Base-by-base conservation (phyloP, 257 asterid species). In the Lycium ferocissimum region DNA sequence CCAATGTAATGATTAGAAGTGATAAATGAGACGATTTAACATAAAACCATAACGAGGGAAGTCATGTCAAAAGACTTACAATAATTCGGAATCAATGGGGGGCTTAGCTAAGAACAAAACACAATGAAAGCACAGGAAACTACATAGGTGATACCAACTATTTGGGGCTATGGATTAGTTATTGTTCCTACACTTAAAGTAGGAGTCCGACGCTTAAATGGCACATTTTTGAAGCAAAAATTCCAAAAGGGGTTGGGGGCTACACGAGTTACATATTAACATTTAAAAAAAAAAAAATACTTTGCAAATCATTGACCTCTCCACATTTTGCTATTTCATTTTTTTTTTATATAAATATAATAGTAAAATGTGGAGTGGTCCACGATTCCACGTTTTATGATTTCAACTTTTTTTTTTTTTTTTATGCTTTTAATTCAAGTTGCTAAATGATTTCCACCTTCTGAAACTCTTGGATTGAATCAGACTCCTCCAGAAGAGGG, bases 391-490 rank as follows among this genome's bases (percentile, higher is more conserved):
- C 33, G 33, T 26, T 26, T 26, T 26, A 26, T 26, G 33, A 26
- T 26, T 26, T 26, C 33, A 26, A 26, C 33, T 26, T 26, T 26
- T 26, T 26, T 26, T 26, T 26, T 26, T 26, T 26, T 26, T 26
- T 26, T 26, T 26, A 26, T 26, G 33, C 33, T 26, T 26, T 26
- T 26, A 26, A 26, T 26, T 26, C 33, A 26, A 26, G 33, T 26
- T 26, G 33, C 33, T 26, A 26, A 26, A 26, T 26, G 33, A 26
- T 26, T 26, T 26, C 33, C 95, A 17, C 89, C 97, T 66, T 90
- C 94, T 33, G 97, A 89, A 58, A 86, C 91, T 26, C 92, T 90
- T 0, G 91, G 91, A n/a, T 92, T 94, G 2, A 89, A 87, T 62
- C 91, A 88, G 18, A 82, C 86, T 14, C 54, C 54, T 70, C 15